These are phyloP conservation scores for Maudiozyma barnettii DNA, from an alignment of 805 yeast genomes.

Conservation along the genomic window DNA sequence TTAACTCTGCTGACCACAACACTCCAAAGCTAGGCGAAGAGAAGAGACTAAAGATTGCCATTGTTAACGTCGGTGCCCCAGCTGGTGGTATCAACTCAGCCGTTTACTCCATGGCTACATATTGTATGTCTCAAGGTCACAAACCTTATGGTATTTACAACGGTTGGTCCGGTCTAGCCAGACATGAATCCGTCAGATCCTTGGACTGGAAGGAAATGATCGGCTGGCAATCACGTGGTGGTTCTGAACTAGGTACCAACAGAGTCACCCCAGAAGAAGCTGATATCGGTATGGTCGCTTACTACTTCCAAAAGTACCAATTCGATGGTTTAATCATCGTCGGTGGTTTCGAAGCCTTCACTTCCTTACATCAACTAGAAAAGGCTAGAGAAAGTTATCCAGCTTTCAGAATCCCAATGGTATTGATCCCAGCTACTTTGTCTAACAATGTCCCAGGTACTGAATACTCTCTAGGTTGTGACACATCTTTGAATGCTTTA, in stretches of 20 bases:
- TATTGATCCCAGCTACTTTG: slow-evolving; percentile 68
- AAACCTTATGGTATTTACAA: slow-evolving; percentile 60
- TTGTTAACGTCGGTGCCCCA: slow-evolving; percentile 73
- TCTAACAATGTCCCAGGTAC: slow-evolving; percentile 79
- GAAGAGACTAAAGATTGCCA: slow-evolving; percentile 53
- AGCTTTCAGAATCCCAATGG: slow-evolving; percentile 68
- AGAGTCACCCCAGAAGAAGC: slow-evolving; percentile 56
- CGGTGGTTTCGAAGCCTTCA: slow-evolving; percentile 78
- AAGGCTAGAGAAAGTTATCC: slow-evolving; percentile 53
- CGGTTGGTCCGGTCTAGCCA: slow-evolving; percentile 63
- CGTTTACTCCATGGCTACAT: slow-evolving; percentile 64
- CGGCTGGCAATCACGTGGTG: slow-evolving; percentile 68
- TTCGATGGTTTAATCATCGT: slow-evolving; percentile 64
- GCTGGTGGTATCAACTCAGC: slow-evolving; percentile 73
- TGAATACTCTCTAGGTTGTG: slow-evolving; percentile 67
- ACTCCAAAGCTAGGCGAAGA: slow-evolving; percentile 47
- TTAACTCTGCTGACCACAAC: slow-evolving; percentile 58
- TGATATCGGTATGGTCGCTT: slow-evolving; percentile 64
- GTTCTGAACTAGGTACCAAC: slow-evolving; percentile 77
- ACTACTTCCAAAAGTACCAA: slow-evolving; percentile 55
- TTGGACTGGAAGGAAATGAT: slow-evolving; percentile 62
- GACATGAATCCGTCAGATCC: slow-evolving; percentile 50
- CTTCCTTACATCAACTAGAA: slow-evolving; percentile 59
- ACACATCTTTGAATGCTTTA: slow-evolving; percentile 63
- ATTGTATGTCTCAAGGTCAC: slow-evolving; percentile 70